Evolutionary conservation across 768 basidiomycete genomes (phyloP), one percentile per base, ranked within the genome.

Genomic region (Trametes gibbosa): DNA sequence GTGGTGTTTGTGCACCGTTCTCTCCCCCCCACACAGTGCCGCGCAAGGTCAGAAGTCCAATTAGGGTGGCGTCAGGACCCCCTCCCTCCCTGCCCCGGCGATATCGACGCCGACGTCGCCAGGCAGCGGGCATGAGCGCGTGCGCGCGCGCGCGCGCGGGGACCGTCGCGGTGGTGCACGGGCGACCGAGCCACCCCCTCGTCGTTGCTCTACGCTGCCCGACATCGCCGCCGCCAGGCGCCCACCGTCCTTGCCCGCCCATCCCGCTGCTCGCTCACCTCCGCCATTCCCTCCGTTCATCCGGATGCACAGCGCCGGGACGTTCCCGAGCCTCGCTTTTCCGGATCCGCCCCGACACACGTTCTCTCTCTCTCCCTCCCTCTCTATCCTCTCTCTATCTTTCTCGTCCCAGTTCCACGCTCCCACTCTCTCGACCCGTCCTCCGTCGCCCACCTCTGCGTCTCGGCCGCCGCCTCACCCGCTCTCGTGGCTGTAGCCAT

Each of bases 401-500:
- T 8, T 40, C 53, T 25, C n/a, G n/a, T n/a, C n/a, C n/a, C n/a
- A n/a, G n/a, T n/a, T n/a, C n/a, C n/a, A n/a, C n/a, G 29, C 45
- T 42, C 40, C 14, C 9, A 8, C 45, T 24, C 35, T 25, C 42
- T 19, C 10, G 6, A 5, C 43, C 24, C 43, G 12, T 24, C 19
- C 14, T 45, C 21, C 43, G 21, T 21, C 12, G 21, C 43, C 37
- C 34, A 7, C 23, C 25, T 24, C 41, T 49, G 24, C 32, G 35
- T 41, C 42, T 46, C 34, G 16, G 39, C 5, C 55, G 49, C 55
- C 47, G 55, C 55, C 55, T 37, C 55, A 49, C 48, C 47, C 55
- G 27, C 55, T 32, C 37, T 34, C 47, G 47, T 56, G 55, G 55
- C 55, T 56, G 55, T 56, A 56, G 47, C 47, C 42, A 40, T 56